Evolutionary conservation across 768 basidiomycete genomes (phyloP).

Genomic region (Boletellus emodensis): DNA sequence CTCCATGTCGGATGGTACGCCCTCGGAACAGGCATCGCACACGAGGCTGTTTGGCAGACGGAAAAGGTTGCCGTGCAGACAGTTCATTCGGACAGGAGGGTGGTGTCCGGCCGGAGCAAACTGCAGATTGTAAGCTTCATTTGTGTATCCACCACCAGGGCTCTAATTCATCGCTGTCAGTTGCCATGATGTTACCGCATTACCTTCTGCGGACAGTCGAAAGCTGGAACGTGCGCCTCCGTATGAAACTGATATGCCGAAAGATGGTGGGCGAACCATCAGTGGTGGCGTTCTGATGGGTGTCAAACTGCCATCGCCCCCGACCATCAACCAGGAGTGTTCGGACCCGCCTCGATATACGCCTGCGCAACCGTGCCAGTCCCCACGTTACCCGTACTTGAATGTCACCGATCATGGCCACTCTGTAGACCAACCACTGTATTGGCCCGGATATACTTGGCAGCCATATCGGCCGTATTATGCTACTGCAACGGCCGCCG

Average conservation of each 20-base stretch:
- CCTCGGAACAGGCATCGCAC: conserved; percentile 6
- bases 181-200: conserved; percentile 19
- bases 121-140: conserved; percentile 39
- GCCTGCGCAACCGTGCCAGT: conserved; percentile 32
- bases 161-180: conserved; percentile 6
- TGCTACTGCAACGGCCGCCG: conserved; percentile 19
- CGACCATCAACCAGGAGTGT: not conserved
- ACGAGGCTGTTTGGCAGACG: not conserved
- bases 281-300: conserved; percentile 24
- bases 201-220: conserved; percentile 18
- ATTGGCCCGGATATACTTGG: conserved; percentile 16
- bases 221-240: conserved; percentile 6
- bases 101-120: conserved; percentile 41
- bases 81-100: conserved; percentile 39
- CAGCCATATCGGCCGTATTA: conserved; percentile 26
- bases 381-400: not conserved
- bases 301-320: conserved; percentile 12
- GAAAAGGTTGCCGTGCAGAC: conserved; percentile 39
- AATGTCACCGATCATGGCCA: not conserved
- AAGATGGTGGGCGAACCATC: conserved; percentile 19
- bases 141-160: not conserved
- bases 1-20: conserved; percentile 20
- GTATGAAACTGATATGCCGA: conserved; percentile 3
- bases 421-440: conserved; percentile 9
- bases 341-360: conserved; percentile 27